Evolutionary conservation across 2,329 filamentous ascomycete species (phyloP), one percentile per base, ranked within the genome.

Genomic region (Thermothelomyces thermophilus): DNA sequence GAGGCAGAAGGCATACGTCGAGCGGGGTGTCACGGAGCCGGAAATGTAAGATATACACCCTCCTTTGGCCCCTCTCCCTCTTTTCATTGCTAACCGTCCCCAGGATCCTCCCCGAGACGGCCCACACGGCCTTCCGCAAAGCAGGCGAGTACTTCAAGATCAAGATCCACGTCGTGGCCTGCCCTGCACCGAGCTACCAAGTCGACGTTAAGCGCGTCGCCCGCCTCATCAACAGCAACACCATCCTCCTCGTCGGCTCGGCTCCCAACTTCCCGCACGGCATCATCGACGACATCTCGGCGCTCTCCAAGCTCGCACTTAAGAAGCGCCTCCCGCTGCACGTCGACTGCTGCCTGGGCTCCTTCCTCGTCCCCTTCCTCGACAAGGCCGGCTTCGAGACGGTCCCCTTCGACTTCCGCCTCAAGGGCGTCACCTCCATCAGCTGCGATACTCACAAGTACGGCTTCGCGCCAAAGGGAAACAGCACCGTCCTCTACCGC

Each of bases 401-500:
- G 19, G 82, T 86, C 59, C 83, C 82, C 5, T 97, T 97, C 64
- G 93, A 98, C 68, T 98, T 98, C 79, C 83, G 87, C 49, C 82
- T 94, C 52, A 89, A 87, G 59, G 93, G 93, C 60, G 93, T 98
- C 33, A 96, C 91, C 3, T 91, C 86, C 67, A 97, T 98, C 68
- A 90, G 84, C 58, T 94, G 90, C 67, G 93, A 98, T 67, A 98
- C 93, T 2, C 93, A 98, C 78, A 98, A 98, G 69, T 98, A 98
- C 66, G 93, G 93, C 33, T 98, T 98, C 65, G 93, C 93, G 1
- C 93, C 93, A 46, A 98, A 98, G 73, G 93, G 93, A 59, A 98
- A 95, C 76, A 93, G 86, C 46, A 93, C 90, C 1, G 77, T 95
- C 13, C 77, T 98, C 36, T 98, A 98, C 76, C 88, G 93, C 60